These are phyloP conservation scores for Butyriboletus loyo DNA, from an alignment of 768 basidiomycete species.

Conservation along the genomic window DNA sequence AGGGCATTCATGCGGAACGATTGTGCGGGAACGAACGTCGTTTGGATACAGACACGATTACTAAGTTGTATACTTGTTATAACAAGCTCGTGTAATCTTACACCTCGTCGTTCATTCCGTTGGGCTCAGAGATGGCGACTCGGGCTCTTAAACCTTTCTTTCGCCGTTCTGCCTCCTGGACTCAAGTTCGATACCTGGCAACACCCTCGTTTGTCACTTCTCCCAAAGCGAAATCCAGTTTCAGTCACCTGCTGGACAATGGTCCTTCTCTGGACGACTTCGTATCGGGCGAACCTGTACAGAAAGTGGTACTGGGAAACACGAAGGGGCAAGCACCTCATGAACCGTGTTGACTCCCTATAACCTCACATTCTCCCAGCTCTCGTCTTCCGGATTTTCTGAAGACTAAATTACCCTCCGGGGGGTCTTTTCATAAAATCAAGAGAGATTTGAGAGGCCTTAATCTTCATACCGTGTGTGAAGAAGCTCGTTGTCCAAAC, in stretches of 20 bases:
- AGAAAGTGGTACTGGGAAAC: slow-evolving; percentile 71
- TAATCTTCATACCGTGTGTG: slow-evolving; percentile 92
- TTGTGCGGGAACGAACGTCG: slow-evolving; percentile 6
- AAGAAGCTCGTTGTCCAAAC: slow-evolving; percentile 98
- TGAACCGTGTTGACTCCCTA: not conserved
- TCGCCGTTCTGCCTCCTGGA: slow-evolving; percentile 8
- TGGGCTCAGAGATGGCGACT: slow-evolving; percentile 9
- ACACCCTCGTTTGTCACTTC: slow-evolving; percentile 37
- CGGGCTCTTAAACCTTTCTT: slow-evolving; percentile 10
- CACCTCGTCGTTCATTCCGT: not conserved
- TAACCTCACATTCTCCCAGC: slow-evolving; percentile 37
- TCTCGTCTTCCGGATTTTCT: slow-evolving; percentile 84
- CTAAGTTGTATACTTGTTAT: not conserved
- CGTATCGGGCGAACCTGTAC: slow-evolving; percentile 52
- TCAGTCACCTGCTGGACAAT: slow-evolving; percentile 50
- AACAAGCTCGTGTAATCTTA: not conserved
- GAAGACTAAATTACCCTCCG: slow-evolving; percentile 90
- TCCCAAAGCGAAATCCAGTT: slow-evolving; percentile 38
- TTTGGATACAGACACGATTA: slow-evolving; percentile 1
- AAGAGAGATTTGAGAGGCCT: slow-evolving; percentile 94
- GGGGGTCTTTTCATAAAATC: slow-evolving; percentile 84
- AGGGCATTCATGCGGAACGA: slow-evolving; percentile 67
- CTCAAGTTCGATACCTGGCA: slow-evolving; percentile 43
- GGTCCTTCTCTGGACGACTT: slow-evolving; percentile 85
- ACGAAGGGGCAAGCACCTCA: slow-evolving; percentile 52